These are phyloP conservation scores for Ceratopteris richardii DNA, from an alignment of 75 land plant genomes.

Conservation along the genomic window DNA sequence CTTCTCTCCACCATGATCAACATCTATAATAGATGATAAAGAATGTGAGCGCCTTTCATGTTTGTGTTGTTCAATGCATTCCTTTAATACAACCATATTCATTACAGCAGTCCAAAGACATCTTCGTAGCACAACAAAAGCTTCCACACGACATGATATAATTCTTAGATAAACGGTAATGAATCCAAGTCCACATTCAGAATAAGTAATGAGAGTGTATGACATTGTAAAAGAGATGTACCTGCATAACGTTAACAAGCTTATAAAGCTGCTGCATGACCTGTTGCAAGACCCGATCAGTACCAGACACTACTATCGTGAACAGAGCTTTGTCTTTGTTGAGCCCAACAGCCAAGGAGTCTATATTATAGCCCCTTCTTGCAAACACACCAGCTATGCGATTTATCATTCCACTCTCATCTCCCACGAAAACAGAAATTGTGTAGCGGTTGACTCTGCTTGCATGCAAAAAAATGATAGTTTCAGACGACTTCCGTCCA, in stretches of 20 bases:
- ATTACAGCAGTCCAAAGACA: no score
- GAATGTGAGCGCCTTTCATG: no score
- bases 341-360: constrained; percentile 92
- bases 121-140: no score
- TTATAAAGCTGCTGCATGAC: constrained; percentile 89
- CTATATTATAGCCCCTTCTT: constrained; percentile 92
- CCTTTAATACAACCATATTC: no score
- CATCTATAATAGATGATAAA: no score
- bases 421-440: constrained; percentile 89
- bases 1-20: no score
- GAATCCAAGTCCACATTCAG: no score
- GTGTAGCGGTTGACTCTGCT: constrained; percentile 75
- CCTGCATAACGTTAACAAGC: constrained; percentile 91
- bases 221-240: constrained; percentile 5
- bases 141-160: no score
- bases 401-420: constrained; percentile 98
- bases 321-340: constrained; percentile 94
- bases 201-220: neutral
- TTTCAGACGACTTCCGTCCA: neutral
- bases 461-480: neutral
- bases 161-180: no score
- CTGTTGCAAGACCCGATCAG: constrained; percentile 66
- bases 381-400: constrained; percentile 98
- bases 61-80: no score
- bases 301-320: constrained; percentile 91